Conservation (phyloP, 164 flowering plant species). For the Aristolochia contorta region DNA sequence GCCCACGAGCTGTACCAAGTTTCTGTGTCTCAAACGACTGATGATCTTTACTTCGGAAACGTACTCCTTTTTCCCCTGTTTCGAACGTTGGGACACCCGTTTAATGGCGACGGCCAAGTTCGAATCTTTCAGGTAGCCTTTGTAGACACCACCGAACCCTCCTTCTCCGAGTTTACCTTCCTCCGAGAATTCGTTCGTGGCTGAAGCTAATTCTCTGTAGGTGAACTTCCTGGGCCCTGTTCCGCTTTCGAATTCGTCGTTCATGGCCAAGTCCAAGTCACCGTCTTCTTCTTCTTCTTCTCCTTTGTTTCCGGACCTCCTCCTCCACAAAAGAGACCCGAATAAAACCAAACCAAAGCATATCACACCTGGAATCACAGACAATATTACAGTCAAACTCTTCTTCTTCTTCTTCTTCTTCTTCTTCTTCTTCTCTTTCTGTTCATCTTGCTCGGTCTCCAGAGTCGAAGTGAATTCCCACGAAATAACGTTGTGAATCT, state of each 20-base stretch:
- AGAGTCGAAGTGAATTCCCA: slow-evolving; percentile 51
- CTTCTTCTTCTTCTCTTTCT: slow-evolving; percentile 1
- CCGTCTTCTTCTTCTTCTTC: slow-evolving; percentile 6
- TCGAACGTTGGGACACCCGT: slow-evolving; percentile 28
- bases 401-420: too few species aligned
- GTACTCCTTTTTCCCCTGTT: slow-evolving; percentile 42
- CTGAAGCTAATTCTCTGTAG: slow-evolving; percentile 16
- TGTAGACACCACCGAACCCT: slow-evolving; percentile 34
- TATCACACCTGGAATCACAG: slow-evolving; percentile 10
- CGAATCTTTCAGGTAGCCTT: slow-evolving; percentile 19
- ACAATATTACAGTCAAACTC: background rate
- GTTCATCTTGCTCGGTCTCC: too few species aligned
- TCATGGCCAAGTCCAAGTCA: slow-evolving; percentile 8
- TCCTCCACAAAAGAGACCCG: slow-evolving; percentile 9
- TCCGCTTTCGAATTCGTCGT: slow-evolving; percentile 29
- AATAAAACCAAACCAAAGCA: slow-evolving; percentile 6
- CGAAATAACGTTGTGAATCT: slow-evolving; percentile 32
- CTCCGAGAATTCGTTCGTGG: slow-evolving; percentile 17
- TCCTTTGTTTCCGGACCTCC: background rate
- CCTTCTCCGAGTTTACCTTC: slow-evolving; percentile 26
- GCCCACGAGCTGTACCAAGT: slow-evolving; percentile 40
- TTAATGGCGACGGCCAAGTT: slow-evolving; percentile 26
- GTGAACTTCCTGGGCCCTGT: slow-evolving; percentile 26
- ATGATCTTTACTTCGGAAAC: slow-evolving; percentile 39
- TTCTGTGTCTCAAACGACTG: slow-evolving; percentile 37